A percentile compares a stretch with the other conserved stretches of the same genome.
Conservation (phyloP, 169 alveolate genomes). For the Cryptosporidium ubiquitum region DNA sequence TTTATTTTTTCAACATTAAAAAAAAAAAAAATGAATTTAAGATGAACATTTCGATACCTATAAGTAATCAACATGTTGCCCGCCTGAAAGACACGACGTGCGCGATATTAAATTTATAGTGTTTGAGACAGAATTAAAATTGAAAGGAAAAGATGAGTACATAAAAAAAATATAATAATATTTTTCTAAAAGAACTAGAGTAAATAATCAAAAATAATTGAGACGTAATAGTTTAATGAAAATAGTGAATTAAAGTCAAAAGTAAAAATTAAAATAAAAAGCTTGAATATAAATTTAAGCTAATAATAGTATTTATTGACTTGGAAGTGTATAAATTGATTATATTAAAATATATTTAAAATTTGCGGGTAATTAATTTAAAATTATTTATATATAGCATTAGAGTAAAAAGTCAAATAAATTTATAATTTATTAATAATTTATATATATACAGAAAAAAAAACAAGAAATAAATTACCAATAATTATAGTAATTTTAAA, state of each 20-base stretch:
- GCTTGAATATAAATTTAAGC: neutral
- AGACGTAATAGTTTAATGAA: neutral
- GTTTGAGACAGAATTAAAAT: neutral
- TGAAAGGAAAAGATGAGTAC: neutral
- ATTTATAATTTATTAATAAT: neutral
- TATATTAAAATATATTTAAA: neutral
- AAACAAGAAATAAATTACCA: neutral
- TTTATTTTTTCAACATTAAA: no score
- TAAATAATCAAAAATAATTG: neutral
- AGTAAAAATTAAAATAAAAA: neutral
- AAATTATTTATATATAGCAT: neutral
- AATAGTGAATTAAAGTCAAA: neutral
- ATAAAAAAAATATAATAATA: neutral
- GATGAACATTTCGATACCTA: neutral
- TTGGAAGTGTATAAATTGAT: neutral
- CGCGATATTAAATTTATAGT: no score
- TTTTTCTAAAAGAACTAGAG: neutral
- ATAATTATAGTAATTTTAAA: neutral
- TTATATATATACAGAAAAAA: neutral
- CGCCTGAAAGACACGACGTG: neutral
- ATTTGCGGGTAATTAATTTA: neutral
- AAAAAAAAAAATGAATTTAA: no score
- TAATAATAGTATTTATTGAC: neutral
- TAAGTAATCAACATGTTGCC: neutral
- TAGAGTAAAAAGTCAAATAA: conserved; percentile 1